Conservation (phyloP, 352 stramenopile genomes). For the Pythium angustatum region DNA sequence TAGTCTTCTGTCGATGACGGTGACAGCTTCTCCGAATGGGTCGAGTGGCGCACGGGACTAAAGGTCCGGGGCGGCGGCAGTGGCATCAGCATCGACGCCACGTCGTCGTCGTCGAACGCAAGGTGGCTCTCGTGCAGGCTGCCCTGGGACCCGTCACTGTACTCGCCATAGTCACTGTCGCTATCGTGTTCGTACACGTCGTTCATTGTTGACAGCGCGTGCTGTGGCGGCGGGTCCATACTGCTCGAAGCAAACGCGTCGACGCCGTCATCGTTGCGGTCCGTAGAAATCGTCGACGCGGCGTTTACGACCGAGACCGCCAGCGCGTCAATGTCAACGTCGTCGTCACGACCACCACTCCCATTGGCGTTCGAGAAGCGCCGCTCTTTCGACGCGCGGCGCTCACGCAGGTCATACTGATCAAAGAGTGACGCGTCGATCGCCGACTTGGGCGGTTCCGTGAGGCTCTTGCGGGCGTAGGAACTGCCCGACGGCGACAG, state of each 20-base stretch:
- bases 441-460: constrained; percentile 41
- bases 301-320: background rate
- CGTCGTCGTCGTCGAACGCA: constrained; percentile 18
- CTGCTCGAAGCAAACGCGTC: background rate
- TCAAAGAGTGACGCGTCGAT: constrained; percentile 32
- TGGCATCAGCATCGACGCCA: constrained; percentile 10
- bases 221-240: background rate
- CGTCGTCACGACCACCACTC: background rate
- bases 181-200: background rate
- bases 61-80: constrained; percentile 6
- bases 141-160: constrained; percentile 6
- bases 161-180: constrained; percentile 10
- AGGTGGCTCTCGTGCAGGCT: constrained; percentile 20
- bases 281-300: background rate
- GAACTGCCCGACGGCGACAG: constrained; percentile 12
- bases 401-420: constrained; percentile 20
- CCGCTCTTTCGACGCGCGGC: constrained; percentile 10
- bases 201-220: no score
- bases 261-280: background rate
- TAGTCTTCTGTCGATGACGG: constrained; percentile 26
- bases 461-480: constrained; percentile 23
- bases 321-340: background rate
- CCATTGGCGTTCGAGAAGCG: constrained; percentile 12
- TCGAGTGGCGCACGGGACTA: background rate
- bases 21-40: constrained; percentile 10